Evolutionary conservation across 2,329 filamentous ascomycete species (phyloP), one percentile per base, ranked within the genome.

Genomic region (Fusarium torreyae): DNA sequence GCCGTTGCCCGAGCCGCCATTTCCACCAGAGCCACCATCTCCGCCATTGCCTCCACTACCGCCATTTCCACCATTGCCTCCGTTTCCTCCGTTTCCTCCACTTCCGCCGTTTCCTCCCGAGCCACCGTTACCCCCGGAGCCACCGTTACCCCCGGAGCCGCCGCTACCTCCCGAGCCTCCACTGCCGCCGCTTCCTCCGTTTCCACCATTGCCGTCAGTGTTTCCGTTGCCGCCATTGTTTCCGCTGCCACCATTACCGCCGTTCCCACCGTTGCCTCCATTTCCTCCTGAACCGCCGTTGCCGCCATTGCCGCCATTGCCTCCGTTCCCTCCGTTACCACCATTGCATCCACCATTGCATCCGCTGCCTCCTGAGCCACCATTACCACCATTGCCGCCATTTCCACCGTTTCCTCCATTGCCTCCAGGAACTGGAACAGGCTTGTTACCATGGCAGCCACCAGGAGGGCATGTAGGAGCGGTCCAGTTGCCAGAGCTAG

Each of bases 401-500:
- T 28, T 28, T 28, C 43, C 45, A 1, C 57, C 50, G 13, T 36
- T 46, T 4, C 44, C 57, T 15, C 50, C 49, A 3, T 48, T 38
- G 5, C 24, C 51, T 13, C 28, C 39, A 28, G 53, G 53, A 9
- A 55, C 44, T 9, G 57, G 57, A 17, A 56, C 52, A 40, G 65
- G 65, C 18, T 62, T 69, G 28, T 56, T 20, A 20, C 68, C 63
- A 31, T 66, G 58, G n/a, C 67, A 69, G 14, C 67, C 67, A 8
- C 68, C 48, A 17, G 68, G 64, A 13, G 68, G 58, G 26, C 68
- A 71, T 15, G 43, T 63, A 31, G 68, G 68, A 40, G 68, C 57
- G 24, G 68, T 71, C 68, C 68, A 70, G 45, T 70, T 70, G 9
- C 64, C 46, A 10, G 59, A 71, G 7, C 64, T 43, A 10, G 59